Percentiles rank a stretch among this genome's conserved stretches.
These are phyloP conservation scores for Adansonia madagascariensis DNA, from an alignment of 441 rosid genomes.

Conservation along the genomic window DNA sequence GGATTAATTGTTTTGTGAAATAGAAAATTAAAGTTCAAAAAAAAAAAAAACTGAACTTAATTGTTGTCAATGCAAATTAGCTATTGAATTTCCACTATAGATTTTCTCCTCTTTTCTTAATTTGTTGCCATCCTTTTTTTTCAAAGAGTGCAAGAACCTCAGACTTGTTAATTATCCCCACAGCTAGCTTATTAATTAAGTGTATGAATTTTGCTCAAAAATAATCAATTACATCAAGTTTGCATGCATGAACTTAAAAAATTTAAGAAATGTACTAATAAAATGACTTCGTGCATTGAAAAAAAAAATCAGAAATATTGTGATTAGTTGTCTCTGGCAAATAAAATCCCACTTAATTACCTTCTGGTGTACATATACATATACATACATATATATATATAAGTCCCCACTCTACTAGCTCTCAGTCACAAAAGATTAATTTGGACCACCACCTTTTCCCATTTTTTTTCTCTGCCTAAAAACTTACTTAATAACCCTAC, in stretches of 20 bases:
- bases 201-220: background rate
- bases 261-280: background rate
- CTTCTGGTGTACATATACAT: background rate
- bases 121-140: background rate
- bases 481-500: background rate
- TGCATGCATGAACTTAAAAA: background rate
- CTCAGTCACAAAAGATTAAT: background rate
- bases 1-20: background rate
- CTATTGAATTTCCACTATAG: background rate
- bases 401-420: slow-evolving; percentile 17
- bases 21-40: background rate
- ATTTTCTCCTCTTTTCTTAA: background rate
- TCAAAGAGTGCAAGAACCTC: background rate
- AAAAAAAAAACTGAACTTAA: no score
- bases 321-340: background rate
- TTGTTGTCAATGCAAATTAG: background rate
- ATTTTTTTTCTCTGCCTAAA: background rate
- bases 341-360: background rate
- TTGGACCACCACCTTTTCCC: slow-evolving; percentile 18
- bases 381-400: no score
- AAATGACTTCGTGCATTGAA: no score
- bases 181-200: background rate
- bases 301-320: background rate
- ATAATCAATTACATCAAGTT: background rate
- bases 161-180: background rate